phyloP scores from a whole-genome alignment of 768 basidiomycete genomes.

The Boletus rex-veris region DNA sequence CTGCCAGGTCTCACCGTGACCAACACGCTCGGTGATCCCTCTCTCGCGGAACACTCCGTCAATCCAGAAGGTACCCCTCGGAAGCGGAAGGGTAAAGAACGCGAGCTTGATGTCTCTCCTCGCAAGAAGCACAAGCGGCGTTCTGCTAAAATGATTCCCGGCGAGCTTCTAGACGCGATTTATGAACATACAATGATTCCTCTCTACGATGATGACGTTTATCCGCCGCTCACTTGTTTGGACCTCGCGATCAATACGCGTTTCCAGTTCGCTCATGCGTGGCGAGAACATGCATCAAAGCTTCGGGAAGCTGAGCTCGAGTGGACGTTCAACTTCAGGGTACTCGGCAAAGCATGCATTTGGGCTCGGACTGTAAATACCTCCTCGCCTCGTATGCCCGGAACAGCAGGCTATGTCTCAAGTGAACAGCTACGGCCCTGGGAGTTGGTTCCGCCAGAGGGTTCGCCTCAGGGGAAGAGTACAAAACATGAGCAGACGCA shows the following conservation, averaged over 20 bases:
- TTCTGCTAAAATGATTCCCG: background rate
- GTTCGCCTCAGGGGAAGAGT: background rate
- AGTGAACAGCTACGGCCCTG: constrained; percentile 12
- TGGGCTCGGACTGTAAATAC: background rate
- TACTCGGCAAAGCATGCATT: background rate
- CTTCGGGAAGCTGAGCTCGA: constrained; percentile 11
- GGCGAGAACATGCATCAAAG: constrained; percentile 12
- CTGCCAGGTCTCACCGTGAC: background rate
- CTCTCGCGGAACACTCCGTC: background rate
- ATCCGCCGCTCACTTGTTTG: constrained; percentile 14
- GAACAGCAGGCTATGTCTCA: constrained; percentile 9
- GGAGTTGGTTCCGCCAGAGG: constrained; percentile 9
- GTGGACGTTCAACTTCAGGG: background rate
- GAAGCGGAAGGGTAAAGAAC: constrained; percentile 23
- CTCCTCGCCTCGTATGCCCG: constrained; percentile 1
- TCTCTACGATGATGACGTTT: constrained; percentile 13
- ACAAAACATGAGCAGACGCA: background rate
- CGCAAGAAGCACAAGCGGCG: background rate
- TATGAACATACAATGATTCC: constrained; percentile 10
- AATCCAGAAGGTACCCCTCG: background rate
- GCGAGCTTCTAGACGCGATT: constrained; percentile 8
- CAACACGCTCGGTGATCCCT: background rate
- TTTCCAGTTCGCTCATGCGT: constrained; percentile 21
- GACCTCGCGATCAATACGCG: constrained; percentile 22
- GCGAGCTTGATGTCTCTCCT: constrained; percentile 5